Percentiles rank a stretch among this genome's conserved stretches.
phyloP scores from a whole-genome alignment of 2,329 filamentous ascomycete genomes.

The Rutstroemia sp. region DNA sequence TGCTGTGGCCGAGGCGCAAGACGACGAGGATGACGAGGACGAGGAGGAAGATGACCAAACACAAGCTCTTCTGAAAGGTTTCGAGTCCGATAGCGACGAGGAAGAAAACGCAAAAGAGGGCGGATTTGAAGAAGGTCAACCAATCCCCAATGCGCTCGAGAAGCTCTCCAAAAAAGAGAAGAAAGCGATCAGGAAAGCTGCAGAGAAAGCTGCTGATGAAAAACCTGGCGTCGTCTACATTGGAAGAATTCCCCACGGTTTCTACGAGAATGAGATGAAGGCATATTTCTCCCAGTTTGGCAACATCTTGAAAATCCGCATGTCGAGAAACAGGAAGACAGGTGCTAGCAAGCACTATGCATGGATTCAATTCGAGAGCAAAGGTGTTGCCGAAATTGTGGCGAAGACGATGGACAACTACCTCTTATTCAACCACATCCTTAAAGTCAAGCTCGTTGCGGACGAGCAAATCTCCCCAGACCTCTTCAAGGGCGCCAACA shows the following conservation, averaged over 20 bases:
- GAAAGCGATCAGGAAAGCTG: constrained; percentile 40
- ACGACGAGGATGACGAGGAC: constrained; percentile 20
- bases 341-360: constrained; percentile 90
- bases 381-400: constrained; percentile 82
- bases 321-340: constrained; percentile 88
- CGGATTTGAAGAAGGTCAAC: constrained; percentile 33
- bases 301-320: constrained; percentile 64
- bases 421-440: constrained; percentile 85
- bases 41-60: constrained; percentile 42
- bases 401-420: constrained; percentile 98
- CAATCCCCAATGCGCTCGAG: constrained; percentile 24
- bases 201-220: constrained; percentile 36
- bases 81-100: constrained; percentile 35
- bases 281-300: constrained; percentile 94
- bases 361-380: constrained; percentile 78
- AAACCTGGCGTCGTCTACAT: constrained; percentile 80
- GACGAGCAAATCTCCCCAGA: constrained; percentile 70
- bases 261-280: constrained; percentile 94
- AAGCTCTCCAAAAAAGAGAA: constrained; percentile 39
- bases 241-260: constrained; percentile 85
- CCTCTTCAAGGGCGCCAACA: constrained; percentile 85
- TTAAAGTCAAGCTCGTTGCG: constrained; percentile 78
- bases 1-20: constrained; percentile 13
- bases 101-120: constrained; percentile 35
- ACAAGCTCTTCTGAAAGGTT: constrained; percentile 44